phyloP scores from a whole-genome alignment of 2,329 filamentous ascomycete genomes.

The Mariannaea elegans region DNA sequence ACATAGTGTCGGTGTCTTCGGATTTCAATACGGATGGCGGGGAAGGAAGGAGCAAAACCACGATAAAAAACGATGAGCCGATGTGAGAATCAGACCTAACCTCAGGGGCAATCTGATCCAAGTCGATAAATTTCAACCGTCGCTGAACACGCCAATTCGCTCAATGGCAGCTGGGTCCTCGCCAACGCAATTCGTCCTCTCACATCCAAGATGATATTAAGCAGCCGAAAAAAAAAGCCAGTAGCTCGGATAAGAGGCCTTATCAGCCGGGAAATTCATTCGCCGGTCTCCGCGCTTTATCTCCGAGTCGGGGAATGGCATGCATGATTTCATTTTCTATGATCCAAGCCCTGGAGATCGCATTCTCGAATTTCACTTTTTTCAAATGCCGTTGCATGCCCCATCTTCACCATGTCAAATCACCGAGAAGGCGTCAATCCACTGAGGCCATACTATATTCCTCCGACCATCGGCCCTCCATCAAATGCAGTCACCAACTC shows the following conservation, averaged over 20 bases:
- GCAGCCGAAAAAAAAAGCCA: conserved; percentile 40
- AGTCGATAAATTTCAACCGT: conserved; percentile 23
- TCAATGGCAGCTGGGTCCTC: conserved; percentile 39
- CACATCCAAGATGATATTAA: conserved; percentile 44
- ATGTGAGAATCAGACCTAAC: conserved; percentile 9
- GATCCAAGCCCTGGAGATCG: conserved; percentile 30
- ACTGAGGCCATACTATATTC: conserved; percentile 75
- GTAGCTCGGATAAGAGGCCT: conserved; percentile 39
- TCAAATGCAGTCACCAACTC: conserved; percentile 45
- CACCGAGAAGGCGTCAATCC: conserved; percentile 65
- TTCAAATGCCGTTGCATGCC: conserved; percentile 39
- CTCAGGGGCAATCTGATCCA: conserved; percentile 11
- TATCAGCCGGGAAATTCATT: conserved; percentile 49
- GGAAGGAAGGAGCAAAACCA: conserved; percentile 1
- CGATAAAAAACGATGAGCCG: background rate
- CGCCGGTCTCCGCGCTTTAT: conserved; percentile 41
- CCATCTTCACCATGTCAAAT: conserved; percentile 52
- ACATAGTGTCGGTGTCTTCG: conserved; percentile 40
- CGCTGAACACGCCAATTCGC: conserved; percentile 37
- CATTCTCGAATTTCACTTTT: conserved; percentile 29
- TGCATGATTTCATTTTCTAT: conserved; percentile 47
- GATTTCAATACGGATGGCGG: conserved; percentile 12
- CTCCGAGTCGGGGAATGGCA: conserved; percentile 33
- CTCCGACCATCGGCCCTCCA: conserved; percentile 62
- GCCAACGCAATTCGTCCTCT: conserved; percentile 41